Percentiles rank a stretch among this genome's conserved stretches.
Evolutionary conservation across 163 green algal genomes (phyloP).

Genomic region (Scenedesmus sp.): DNA sequence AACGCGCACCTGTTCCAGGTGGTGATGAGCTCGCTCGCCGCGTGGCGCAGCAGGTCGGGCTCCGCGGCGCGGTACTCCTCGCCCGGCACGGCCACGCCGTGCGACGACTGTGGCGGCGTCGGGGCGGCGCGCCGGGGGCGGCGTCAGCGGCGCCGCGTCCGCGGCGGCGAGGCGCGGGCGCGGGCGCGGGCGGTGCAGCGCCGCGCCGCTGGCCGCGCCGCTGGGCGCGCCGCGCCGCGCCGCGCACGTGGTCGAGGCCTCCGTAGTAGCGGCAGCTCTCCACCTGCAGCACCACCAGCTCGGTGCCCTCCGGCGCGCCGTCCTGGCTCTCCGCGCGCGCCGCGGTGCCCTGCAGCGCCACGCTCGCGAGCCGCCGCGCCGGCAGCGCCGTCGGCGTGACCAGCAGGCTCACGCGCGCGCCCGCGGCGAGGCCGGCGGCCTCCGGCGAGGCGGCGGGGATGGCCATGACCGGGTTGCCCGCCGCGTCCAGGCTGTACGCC

Average conservation of each 20-base stretch:
- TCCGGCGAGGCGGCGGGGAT: constrained; percentile 73
- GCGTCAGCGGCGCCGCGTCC: too few species aligned
- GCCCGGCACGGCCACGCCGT: constrained; percentile 49
- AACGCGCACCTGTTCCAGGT: constrained; percentile 67
- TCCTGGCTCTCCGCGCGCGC: constrained; percentile 31
- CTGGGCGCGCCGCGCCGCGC: not conserved
- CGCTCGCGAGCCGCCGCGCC: constrained; percentile 75
- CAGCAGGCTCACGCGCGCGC: constrained; percentile 78
- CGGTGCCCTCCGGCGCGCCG: constrained; percentile 44
- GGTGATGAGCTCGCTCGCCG: constrained; percentile 58
- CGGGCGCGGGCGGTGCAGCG: too few species aligned
- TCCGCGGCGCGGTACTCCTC: constrained; percentile 55
- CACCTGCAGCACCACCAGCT: constrained; percentile 63
- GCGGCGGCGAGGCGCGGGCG: too few species aligned
- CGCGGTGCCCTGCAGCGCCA: constrained; percentile 81
- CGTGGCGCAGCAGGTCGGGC: constrained; percentile 62
- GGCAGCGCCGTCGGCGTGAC: constrained; percentile 79
- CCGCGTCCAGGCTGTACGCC: constrained; percentile 80
- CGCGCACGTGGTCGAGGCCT: constrained; percentile 66
- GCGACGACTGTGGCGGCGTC: constrained; percentile 25
- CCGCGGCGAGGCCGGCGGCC: constrained; percentile 71
- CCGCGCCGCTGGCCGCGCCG: too few species aligned
- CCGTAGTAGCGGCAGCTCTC: constrained; percentile 83
- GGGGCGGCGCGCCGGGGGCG: too few species aligned
- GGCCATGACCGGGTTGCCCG: constrained; percentile 77